A percentile compares a stretch with the other conserved stretches of the same genome.
Evolutionary conservation across 148 eudicot species (phyloP).

Genomic region (Rhododendron molle): DNA sequence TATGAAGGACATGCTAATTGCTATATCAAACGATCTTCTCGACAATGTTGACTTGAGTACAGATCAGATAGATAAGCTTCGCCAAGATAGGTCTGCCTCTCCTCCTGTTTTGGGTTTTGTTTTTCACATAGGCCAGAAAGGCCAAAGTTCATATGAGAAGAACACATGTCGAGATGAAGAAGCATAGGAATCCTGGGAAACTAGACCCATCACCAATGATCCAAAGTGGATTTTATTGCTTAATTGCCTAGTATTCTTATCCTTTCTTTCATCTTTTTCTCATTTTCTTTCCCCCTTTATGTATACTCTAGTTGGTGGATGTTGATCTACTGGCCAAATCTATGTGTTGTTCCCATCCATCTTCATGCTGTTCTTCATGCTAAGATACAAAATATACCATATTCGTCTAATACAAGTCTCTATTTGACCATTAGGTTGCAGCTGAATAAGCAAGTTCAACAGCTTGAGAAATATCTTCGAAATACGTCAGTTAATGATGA

Average conservation of each 20-base stretch:
- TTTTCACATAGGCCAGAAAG: neutral
- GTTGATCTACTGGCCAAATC: neutral
- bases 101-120: slow-evolving; percentile 1
- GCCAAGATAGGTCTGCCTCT: slow-evolving; percentile 61
- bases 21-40: slow-evolving; percentile 82
- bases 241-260: neutral
- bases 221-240: neutral
- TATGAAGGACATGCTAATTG: slow-evolving; percentile 78
- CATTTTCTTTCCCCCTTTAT: neutral
- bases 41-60: slow-evolving; percentile 63
- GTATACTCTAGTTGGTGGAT: neutral
- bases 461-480: slow-evolving; percentile 58
- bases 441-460: slow-evolving; percentile 79
- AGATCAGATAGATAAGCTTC: slow-evolving; percentile 72
- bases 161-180: neutral
- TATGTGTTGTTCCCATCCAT: neutral
- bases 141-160: neutral
- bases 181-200: neutral
- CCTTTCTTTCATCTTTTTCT: neutral
- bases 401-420: slow-evolving; percentile 17
- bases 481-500: slow-evolving; percentile 37
- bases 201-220: neutral
- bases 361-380: neutral
- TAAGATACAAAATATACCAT: neutral
- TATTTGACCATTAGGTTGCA: slow-evolving; percentile 47